These are phyloP conservation scores for Botrytis cinerea DNA, from an alignment of 2,329 filamentous ascomycete species.

Conservation along the genomic window DNA sequence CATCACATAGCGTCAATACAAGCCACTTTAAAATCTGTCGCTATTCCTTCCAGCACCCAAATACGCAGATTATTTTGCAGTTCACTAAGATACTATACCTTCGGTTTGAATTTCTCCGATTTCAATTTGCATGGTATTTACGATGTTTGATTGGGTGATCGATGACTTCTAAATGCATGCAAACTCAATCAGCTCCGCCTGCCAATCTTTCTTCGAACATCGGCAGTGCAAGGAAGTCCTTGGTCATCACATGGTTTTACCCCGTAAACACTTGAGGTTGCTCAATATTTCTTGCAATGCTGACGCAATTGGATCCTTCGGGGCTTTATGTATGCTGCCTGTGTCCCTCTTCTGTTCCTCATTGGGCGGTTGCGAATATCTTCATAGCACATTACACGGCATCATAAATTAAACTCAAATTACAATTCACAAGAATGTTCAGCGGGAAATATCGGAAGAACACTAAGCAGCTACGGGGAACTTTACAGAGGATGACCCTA, in stretches of 20 bases:
- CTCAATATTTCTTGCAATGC: background rate
- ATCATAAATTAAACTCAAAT: background rate
- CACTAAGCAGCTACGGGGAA: background rate
- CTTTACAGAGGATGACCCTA: background rate
- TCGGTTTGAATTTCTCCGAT: background rate
- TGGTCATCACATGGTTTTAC: background rate
- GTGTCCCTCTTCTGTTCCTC: background rate
- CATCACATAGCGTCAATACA: background rate
- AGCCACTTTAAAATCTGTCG: background rate
- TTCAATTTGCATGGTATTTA: background rate
- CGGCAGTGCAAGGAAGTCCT: conserved; percentile 1
- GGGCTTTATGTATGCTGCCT: background rate
- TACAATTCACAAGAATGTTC: background rate
- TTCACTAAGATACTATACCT: no score
- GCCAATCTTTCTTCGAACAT: conserved; percentile 17
- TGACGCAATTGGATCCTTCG: background rate
- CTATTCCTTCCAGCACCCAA: background rate
- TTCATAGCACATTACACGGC: background rate
- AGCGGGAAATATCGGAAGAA: no score
- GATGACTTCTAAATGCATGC: conserved; percentile 12
- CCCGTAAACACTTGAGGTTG: background rate
- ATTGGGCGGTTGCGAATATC: background rate
- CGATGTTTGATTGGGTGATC: background rate
- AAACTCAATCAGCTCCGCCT: conserved; percentile 1
- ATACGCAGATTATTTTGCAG: background rate